These are phyloP conservation scores for Penicillium paxilli DNA, from an alignment of 495 filamentous ascomycete species.

Conservation along the genomic window DNA sequence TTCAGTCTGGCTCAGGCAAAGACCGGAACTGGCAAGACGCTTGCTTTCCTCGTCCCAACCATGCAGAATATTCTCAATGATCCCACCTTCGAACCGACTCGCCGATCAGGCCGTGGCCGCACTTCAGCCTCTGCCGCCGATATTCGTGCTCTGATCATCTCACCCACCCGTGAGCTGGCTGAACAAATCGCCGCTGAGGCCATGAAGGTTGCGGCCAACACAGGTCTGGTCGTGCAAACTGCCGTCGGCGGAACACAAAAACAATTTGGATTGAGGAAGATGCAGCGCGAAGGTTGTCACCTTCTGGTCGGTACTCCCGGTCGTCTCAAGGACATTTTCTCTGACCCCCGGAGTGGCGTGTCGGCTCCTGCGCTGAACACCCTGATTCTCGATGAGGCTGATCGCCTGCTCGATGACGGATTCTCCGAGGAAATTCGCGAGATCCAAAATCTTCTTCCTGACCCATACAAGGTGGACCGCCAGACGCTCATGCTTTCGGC, in stretches of 20 bases:
- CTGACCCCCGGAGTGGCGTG: conserved; percentile 65
- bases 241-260: conserved; percentile 92
- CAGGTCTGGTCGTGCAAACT: conserved; percentile 73
- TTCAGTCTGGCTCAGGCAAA: conserved; percentile 82
- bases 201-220: conserved; percentile 61
- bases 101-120: conserved; percentile 9
- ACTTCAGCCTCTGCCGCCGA: conserved; percentile 48
- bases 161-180: conserved; percentile 91
- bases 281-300: conserved; percentile 77
- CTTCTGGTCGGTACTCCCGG: conserved; percentile 89
- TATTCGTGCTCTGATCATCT: conserved; percentile 87
- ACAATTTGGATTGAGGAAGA: conserved; percentile 54
- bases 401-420: conserved; percentile 86
- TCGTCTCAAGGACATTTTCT: conserved; percentile 80
- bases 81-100: conserved; percentile 43
- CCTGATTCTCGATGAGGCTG: conserved; percentile 94
- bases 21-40: conserved; percentile 86
- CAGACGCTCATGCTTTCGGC: conserved; percentile 95
- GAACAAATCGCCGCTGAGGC: conserved; percentile 92
- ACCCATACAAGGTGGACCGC: conserved; percentile 58
- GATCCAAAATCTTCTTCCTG: conserved; percentile 68
- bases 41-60: conserved; percentile 78
- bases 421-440: conserved; percentile 76
- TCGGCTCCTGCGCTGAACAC: conserved; percentile 68
- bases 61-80: conserved; percentile 70